Evolutionary conservation across 257 asterid species (phyloP), one percentile per base, ranked within the genome.

Genomic region (Scutellaria minor): DNA sequence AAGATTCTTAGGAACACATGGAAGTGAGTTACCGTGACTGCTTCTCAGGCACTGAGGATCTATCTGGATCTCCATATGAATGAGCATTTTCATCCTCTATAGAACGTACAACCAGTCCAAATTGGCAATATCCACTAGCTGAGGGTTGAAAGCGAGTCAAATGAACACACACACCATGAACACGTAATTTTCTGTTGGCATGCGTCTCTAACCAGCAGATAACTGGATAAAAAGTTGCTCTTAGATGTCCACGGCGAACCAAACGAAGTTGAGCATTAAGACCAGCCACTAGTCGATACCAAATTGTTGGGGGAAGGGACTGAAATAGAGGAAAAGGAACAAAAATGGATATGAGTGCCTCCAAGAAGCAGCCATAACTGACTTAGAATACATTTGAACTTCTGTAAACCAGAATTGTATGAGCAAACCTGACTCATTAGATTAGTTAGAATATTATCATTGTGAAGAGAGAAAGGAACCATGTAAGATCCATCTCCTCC

Each of bases 401-500:
- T 68, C 55, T 69, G 46, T 20, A 8, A 65, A 59, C 45, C 27
- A 60, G 68, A 77, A 55, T 35, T 41, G 52, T 14, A 74, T 71
- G 10, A 47, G 64, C 83, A 69, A 67, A 92, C 98, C 98, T 92
- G 98, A 79, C 92, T 92, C 89, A 89, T 84, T 74, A 92, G 85
- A 78, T 84, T 85, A 40, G 92, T 89, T 44, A 89, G 85, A 64
- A 92, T 88, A 74, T 86, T 88, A 74, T 92, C 96, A 79, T 89
- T 84, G 77, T 83, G 89, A 76, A 92, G 87, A 71, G 83, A 88
- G 83, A 92, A 92, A 66, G 98, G 98, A 67, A 85, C 84, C 93
- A 92, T 89, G 86, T 92, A 92, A 73, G 95, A 88, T 68, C 98
- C 98, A 83, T 92, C 89, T 85, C 98, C 98, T 64, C 96, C 96